phyloP scores from a whole-genome alignment of 1,284 basidiomycete genomes.

The Ustilago loliicola region DNA sequence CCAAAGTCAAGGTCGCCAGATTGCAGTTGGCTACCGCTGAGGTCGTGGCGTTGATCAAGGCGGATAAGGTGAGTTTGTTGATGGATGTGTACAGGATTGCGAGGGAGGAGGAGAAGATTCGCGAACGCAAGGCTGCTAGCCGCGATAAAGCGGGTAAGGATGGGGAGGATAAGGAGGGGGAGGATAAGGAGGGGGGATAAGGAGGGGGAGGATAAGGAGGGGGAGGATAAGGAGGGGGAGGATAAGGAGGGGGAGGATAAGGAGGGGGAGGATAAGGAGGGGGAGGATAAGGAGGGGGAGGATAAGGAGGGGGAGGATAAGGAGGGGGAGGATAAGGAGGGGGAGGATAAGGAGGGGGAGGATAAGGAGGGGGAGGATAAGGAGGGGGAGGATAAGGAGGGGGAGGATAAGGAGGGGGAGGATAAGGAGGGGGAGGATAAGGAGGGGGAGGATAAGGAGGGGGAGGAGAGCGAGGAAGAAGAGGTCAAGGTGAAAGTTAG shows the following conservation, averaged over 20 bases:
- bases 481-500: conserved; percentile 61
- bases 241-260: conserved; percentile 39
- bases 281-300: conserved; percentile 52
- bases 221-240: conserved; percentile 43
- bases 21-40: conserved; percentile 74
- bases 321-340: conserved; percentile 35
- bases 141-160: too few relatives aligned
- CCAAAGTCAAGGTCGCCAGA: conserved; percentile 70
- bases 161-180: conserved; percentile 37
- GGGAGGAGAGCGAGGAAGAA: conserved; percentile 52
- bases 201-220: conserved; percentile 52
- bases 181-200: conserved; percentile 42
- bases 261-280: conserved; percentile 51
- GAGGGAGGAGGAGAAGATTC: conserved; percentile 67
- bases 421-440: conserved; percentile 39
- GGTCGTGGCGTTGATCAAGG: conserved; percentile 72
- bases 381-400: conserved; percentile 35
- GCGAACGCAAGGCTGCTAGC: conserved; percentile 25
- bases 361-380: conserved; percentile 49
- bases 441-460: conserved; percentile 51
- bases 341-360: conserved; percentile 53
- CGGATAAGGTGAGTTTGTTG: conserved; percentile 72
- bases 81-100: conserved; percentile 74
- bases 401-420: conserved; percentile 44
- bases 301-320: conserved; percentile 48